A percentile compares a stretch with the other conserved stretches of the same genome.
phyloP scores from a whole-genome alignment of 2,329 filamentous ascomycete genomes.

The Akanthomyces uredinophilus region DNA sequence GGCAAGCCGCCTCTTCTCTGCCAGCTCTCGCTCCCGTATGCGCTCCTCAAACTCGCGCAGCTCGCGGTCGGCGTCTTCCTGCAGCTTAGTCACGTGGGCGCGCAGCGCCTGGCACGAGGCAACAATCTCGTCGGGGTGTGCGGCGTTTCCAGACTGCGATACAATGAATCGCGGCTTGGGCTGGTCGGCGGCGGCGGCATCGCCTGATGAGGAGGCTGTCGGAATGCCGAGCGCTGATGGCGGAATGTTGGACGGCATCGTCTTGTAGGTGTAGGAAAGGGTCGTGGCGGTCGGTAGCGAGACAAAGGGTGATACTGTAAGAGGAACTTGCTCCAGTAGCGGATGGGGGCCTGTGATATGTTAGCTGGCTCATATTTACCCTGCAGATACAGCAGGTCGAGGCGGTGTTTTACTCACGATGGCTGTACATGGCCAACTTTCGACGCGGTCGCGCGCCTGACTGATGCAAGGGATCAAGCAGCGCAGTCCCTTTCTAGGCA shows the following conservation, averaged over 20 bases:
- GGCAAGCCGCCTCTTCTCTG: constrained; percentile 73
- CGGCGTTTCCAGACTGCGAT: constrained; percentile 72
- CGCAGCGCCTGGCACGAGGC: constrained; percentile 74
- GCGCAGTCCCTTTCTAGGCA: too few relatives aligned
- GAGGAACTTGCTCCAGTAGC: constrained; percentile 83
- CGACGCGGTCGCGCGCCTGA: neutral
- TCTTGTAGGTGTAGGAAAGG: constrained; percentile 91
- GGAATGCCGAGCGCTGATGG: constrained; percentile 32
- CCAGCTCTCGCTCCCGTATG: constrained; percentile 61
- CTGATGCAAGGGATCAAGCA: neutral
- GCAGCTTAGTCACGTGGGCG: constrained; percentile 65
- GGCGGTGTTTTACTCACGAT: constrained; percentile 25
- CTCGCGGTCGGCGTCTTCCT: constrained; percentile 61
- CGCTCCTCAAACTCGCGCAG: constrained; percentile 66
- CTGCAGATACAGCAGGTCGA: neutral
- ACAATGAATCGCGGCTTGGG: constrained; percentile 68
- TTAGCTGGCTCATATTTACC: neutral
- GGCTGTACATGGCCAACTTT: constrained; percentile 26
- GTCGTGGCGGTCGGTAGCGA: constrained; percentile 84
- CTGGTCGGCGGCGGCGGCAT: constrained; percentile 27
- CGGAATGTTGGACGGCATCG: constrained; percentile 80
- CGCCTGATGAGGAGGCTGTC: constrained; percentile 24
- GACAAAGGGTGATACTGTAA: constrained; percentile 92
- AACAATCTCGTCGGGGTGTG: constrained; percentile 82
- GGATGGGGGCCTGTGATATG: constrained; percentile 63